A percentile compares a stretch with the other conserved stretches of the same genome.
phyloP scores from a whole-genome alignment of 805 yeast genomes.

The Zygosaccharomyces rouxii region DNA sequence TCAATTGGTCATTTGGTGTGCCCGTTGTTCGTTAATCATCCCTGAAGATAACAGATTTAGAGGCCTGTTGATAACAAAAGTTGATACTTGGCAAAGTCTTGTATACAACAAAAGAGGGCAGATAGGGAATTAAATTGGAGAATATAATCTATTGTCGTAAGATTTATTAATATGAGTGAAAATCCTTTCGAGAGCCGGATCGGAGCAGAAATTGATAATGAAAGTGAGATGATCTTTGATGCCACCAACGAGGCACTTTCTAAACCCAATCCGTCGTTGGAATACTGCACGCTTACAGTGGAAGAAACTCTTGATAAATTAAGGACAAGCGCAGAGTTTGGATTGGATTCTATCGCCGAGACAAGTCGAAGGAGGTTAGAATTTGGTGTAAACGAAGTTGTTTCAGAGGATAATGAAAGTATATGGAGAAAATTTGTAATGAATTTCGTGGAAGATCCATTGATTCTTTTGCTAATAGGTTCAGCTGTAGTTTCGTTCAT shows the following conservation, averaged over 20 bases:
- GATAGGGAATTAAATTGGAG: background rate
- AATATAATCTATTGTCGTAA: background rate
- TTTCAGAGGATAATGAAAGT: constrained; percentile 69
- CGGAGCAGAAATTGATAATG: constrained; percentile 4
- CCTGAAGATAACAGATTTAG: background rate
- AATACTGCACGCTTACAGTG: constrained; percentile 55
- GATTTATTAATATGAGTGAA: constrained; percentile 24
- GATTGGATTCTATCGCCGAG: constrained; percentile 67
- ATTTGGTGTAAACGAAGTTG: constrained; percentile 79
- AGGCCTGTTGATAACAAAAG: background rate
- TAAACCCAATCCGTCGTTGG: constrained; percentile 52
- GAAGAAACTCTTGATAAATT: constrained; percentile 63
- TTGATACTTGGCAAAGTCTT: background rate
- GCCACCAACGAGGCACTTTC: constrained; percentile 28
- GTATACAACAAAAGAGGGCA: background rate
- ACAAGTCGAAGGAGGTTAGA: constrained; percentile 63
- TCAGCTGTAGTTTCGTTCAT: constrained; percentile 82
- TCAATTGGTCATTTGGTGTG: background rate
- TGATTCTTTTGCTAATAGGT: constrained; percentile 81
- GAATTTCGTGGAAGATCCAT: constrained; percentile 85
- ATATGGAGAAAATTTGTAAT: constrained; percentile 66
- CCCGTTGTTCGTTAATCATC: background rate
- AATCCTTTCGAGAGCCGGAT: constrained; percentile 33
- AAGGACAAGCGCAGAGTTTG: constrained; percentile 54
- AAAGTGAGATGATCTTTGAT: constrained; percentile 11